Percentiles rank a stretch among this genome's conserved stretches.
Evolutionary conservation across 306 rosid species (phyloP).

Genomic region (Delonix regia): DNA sequence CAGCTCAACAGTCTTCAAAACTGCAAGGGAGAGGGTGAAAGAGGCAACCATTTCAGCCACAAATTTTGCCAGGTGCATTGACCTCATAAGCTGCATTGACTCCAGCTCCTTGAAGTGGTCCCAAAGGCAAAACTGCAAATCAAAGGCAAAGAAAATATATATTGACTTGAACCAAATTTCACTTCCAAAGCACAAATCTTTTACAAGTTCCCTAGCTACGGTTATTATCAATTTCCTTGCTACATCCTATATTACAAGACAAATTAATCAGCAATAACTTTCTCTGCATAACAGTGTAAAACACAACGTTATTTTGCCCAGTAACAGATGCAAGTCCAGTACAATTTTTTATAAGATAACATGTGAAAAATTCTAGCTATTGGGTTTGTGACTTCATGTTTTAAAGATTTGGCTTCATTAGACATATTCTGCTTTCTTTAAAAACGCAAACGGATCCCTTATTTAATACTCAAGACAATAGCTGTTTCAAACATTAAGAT

Average conservation of each 20-base stretch:
- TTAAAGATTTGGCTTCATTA: neutral
- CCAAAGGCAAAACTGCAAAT: conserved; percentile 85
- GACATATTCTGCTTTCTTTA: neutral
- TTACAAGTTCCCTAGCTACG: too few species aligned
- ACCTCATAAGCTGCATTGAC: conserved; percentile 69
- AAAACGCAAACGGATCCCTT: neutral
- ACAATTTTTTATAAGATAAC: too few species aligned
- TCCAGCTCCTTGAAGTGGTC: conserved; percentile 87
- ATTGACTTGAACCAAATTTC: neutral
- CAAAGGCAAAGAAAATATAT: neutral
- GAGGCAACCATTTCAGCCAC: conserved; percentile 82
- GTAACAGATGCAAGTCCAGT: too few species aligned
- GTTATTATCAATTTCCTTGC: neutral
- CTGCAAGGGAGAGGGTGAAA: conserved; percentile 78
- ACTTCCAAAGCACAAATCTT: neutral
- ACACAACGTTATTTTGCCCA: too few species aligned
- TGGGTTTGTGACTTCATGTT: neutral
- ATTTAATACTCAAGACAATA: too few species aligned
- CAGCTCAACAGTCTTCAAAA: conserved; percentile 71
- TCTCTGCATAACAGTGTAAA: neutral
- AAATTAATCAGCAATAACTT: neutral
- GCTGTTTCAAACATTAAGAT: neutral
- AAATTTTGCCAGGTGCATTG: conserved; percentile 84
- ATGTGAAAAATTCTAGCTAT: too few species aligned
- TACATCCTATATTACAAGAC: neutral